Conservation (phyloP, 495 filamentous ascomycete species). For the Trichoderma erinaceum region DNA sequence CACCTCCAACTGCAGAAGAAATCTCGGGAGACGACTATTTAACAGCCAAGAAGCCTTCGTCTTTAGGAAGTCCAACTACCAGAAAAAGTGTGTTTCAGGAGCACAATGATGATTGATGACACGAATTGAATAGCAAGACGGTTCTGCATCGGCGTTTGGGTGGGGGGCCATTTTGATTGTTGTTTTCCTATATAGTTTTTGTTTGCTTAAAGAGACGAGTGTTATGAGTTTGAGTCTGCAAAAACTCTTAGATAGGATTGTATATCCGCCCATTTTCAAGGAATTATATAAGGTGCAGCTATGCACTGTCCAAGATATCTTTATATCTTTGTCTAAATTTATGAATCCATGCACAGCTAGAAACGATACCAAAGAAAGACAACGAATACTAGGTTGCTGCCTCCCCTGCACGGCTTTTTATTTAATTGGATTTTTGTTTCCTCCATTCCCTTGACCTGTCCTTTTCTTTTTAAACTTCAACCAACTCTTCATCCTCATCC, state of each 20-base stretch:
- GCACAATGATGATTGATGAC: conserved; percentile 25
- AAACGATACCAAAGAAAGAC: neutral
- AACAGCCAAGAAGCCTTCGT: conserved; percentile 16
- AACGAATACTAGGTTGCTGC: neutral
- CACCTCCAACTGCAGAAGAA: conserved; percentile 24
- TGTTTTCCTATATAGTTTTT: neutral
- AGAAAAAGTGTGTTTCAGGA: conserved; percentile 36
- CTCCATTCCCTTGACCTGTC: neutral
- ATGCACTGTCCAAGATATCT: neutral
- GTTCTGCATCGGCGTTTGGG: neutral
- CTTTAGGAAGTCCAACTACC: conserved; percentile 20
- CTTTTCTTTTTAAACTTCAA: conserved; percentile 33
- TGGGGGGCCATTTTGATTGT: neutral
- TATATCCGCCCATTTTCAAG: neutral
- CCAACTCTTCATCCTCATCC: conserved; percentile 36
- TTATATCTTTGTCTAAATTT: neutral
- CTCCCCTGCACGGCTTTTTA: neutral
- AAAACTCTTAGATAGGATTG: neutral
- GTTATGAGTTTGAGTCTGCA: neutral
- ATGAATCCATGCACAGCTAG: neutral
- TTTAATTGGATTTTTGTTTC: neutral
- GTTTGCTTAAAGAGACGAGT: neutral
- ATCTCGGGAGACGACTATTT: conserved; percentile 26
- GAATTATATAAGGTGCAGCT: neutral
- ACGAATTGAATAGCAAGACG: neutral